These are phyloP conservation scores for Lepiota venenata DNA, from an alignment of 768 basidiomycete genomes.

Conservation along the genomic window DNA sequence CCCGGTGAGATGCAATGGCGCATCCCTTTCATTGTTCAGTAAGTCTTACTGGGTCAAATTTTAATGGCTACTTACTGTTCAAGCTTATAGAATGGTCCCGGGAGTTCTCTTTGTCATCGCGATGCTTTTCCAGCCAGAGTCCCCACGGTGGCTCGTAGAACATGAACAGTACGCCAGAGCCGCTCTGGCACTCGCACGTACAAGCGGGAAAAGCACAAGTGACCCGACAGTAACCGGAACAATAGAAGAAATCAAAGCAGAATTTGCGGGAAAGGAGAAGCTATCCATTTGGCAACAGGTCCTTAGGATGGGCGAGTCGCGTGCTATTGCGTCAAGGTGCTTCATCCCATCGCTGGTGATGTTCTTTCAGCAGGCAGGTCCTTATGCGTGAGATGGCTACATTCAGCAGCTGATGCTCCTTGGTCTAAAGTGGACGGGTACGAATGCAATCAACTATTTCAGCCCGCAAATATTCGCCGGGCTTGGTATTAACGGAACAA, in stretches of 20 bases:
- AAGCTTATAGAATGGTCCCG: constrained; percentile 35
- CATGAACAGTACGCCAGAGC: constrained; percentile 39
- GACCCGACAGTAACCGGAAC: constrained; percentile 32
- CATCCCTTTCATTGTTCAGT: constrained; percentile 48
- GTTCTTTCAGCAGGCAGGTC: constrained; percentile 35
- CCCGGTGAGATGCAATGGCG: constrained; percentile 47
- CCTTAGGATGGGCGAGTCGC: constrained; percentile 40
- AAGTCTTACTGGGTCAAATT: not conserved
- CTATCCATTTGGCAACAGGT: constrained; percentile 33
- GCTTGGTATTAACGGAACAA: constrained; percentile 42
- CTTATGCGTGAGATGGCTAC: not conserved
- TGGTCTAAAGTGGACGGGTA: constrained; percentile 41
- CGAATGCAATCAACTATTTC: constrained; percentile 55
- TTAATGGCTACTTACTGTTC: not conserved
- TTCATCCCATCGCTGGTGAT: constrained; percentile 45
- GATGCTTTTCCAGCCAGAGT: constrained; percentile 51
- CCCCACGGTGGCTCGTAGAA: constrained; percentile 56
- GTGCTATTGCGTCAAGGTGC: constrained; percentile 37
- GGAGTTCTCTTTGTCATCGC: constrained; percentile 43
- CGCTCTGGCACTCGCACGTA: constrained; percentile 34
- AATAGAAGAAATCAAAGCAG: constrained; percentile 45
- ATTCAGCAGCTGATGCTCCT: not conserved
- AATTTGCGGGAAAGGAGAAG: constrained; percentile 39
- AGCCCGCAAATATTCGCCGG: constrained; percentile 47
- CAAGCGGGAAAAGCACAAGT: constrained; percentile 25